Evolutionary conservation across 768 basidiomycete genomes (phyloP).

Genomic region (Rhodotorula paludigena): DNA sequence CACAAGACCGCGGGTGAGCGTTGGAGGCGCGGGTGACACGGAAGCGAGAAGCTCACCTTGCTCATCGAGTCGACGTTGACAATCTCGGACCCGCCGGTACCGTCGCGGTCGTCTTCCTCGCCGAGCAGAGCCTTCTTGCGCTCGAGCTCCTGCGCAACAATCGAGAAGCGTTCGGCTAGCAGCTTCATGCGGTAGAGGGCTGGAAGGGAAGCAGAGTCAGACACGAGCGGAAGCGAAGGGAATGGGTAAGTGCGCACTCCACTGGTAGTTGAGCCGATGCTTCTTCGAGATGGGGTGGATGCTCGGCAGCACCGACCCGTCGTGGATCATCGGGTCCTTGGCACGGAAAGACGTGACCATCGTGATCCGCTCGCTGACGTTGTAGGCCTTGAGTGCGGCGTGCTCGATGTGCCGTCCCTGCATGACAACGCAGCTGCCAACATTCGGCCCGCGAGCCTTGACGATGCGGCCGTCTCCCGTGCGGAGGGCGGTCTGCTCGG

Average conservation of each 20-base stretch:
- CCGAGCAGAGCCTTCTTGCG: conserved; percentile 3
- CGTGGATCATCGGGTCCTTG: conserved; percentile 14
- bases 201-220: no score
- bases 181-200: conserved; percentile 30
- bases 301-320: conserved; percentile 24
- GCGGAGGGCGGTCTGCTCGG: not conserved
- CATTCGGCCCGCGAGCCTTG: conserved; percentile 19
- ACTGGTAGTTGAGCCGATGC: conserved; percentile 28
- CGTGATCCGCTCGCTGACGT: conserved; percentile 14
- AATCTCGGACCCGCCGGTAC: conserved; percentile 7
- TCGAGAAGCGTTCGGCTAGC: conserved; percentile 18
- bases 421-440: conserved; percentile 22
- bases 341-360: conserved; percentile 34
- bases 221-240: no score
- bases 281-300: conserved; percentile 22
- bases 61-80: conserved; percentile 10
- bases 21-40: not conserved
- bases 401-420: conserved; percentile 22
- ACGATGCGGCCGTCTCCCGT: conserved; percentile 26
- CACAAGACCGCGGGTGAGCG: no score
- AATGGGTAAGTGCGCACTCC: no score
- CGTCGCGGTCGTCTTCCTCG: conserved; percentile 5
- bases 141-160: conserved; percentile 11
- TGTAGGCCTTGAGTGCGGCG: conserved; percentile 22
- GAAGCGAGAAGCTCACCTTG: not conserved